Base-by-base conservation (phyloP, 2,329 filamentous ascomycete species). In the Aspergillus sp. region DNA sequence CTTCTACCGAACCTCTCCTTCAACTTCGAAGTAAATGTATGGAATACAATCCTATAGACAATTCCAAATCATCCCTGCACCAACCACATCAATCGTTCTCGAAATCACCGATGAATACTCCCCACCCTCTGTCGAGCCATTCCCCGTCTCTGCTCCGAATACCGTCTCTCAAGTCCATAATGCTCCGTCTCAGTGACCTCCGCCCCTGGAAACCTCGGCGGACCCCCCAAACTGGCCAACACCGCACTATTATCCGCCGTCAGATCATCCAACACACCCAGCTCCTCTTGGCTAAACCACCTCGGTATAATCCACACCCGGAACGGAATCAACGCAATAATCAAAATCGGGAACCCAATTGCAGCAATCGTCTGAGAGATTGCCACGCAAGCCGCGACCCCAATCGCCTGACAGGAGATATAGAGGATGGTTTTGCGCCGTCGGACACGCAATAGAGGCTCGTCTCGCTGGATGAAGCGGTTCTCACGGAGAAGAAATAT, bases 401-500 rank as follows among this genome's bases (percentile, higher is more conserved):
- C 74, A 3, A 75, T 35, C 1, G 76, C 52, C 53, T 82, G 76
- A 13, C 77, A 69, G 9, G 62, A 67, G 1, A 80, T 67, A 51
- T 76, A 82, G 2, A 70, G 66, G 47, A 67, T 57, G 26, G 81
- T 73, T 11, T 74, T 68, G 8, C 65, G 65, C 11, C 67, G 69
- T 6, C 60, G 62, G 7, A 81, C 60, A 2, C 57, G 63, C 5
- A 66, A 57, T 0, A 80, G 56, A 0, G 74, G 72, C 27, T 80
- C 74, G 5, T 67, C 66, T 0, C 67, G 69, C 30, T 74, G 58
- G 0, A 83, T 85, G 10, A 89, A 71, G 4, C 72, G 61, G 33
- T 61, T 67, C 64, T 90, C 86, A 42, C 77, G 75, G 2, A 71
- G 60, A 1, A 90, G 72, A 58, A 86, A 89, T 19, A 87, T 57